A percentile compares a stretch with the other conserved stretches of the same genome.
phyloP scores from a whole-genome alignment of 2,329 filamentous ascomycete species.

The Pestalotiopsis sp. region DNA sequence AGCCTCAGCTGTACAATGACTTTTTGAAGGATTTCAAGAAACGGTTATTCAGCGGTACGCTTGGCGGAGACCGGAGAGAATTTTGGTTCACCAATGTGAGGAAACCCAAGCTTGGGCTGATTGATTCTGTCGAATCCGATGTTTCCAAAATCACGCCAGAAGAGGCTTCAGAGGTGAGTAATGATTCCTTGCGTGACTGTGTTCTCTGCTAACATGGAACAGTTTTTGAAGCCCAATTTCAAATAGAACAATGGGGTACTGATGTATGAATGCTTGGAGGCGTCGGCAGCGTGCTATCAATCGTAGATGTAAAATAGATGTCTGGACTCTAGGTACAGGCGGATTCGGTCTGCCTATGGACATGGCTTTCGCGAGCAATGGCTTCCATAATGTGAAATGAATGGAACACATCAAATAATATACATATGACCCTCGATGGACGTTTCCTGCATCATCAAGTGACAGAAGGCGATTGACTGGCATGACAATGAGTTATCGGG shows the following conservation, averaged over 20 bases:
- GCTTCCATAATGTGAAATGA: too few relatives aligned
- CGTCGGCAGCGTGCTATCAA: too few relatives aligned
- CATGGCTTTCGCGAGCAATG: too few relatives aligned
- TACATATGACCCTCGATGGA: too few relatives aligned
- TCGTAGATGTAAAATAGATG: too few relatives aligned
- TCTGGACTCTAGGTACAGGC: too few relatives aligned
- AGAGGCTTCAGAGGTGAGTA: constrained; percentile 67
- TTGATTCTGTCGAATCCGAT: constrained; percentile 66
- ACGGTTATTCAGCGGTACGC: constrained; percentile 66
- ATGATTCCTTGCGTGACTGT: too few relatives aligned
- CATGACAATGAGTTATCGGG: too few relatives aligned
- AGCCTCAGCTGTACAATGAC: constrained; percentile 75
- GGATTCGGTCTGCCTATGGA: too few relatives aligned
- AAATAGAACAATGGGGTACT: background rate
- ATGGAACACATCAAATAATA: too few relatives aligned
- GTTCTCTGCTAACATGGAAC: background rate
- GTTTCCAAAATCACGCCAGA: constrained; percentile 68
- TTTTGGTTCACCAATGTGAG: constrained; percentile 76
- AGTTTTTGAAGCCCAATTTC: background rate
- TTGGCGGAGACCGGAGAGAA: constrained; percentile 78
- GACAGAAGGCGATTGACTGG: too few relatives aligned
- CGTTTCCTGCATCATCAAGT: too few relatives aligned
- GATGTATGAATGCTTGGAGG: background rate
- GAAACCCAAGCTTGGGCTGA: constrained; percentile 69
- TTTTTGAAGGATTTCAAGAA: constrained; percentile 74